Conservation (phyloP, 352 stramenopile species). For the Halophytophthora batemanensis region DNA sequence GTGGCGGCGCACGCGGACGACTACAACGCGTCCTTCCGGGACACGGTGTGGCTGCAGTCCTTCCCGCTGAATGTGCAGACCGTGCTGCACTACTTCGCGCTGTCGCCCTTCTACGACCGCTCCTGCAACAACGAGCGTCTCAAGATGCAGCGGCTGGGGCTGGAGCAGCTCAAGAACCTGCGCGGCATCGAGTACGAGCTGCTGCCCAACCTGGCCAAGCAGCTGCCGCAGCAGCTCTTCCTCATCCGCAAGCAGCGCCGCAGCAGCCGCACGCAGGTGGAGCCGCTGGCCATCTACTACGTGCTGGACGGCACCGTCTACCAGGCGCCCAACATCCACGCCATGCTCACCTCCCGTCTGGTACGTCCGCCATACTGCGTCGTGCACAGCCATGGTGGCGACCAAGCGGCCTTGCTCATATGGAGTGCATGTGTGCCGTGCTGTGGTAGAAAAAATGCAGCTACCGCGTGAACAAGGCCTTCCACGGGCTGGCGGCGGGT, state of each 20-base stretch:
- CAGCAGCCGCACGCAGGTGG: constrained; percentile 68
- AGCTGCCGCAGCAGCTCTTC: constrained; percentile 84
- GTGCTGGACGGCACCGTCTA: constrained; percentile 86
- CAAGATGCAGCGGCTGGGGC: constrained; percentile 85
- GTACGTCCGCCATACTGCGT: constrained; percentile 35
- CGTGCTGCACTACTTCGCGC: constrained; percentile 84
- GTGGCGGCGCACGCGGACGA: constrained; percentile 71
- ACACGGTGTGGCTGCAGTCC: constrained; percentile 86
- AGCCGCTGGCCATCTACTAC: constrained; percentile 86
- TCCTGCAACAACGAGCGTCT: constrained; percentile 89
- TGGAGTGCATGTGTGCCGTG: constrained; percentile 1
- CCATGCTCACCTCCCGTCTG: constrained; percentile 83
- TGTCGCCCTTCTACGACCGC: constrained; percentile 87
- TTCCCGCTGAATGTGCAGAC: constrained; percentile 84
- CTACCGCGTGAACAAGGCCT: constrained; percentile 82
- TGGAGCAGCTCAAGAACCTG: constrained; percentile 88
- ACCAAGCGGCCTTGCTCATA: too few species aligned
- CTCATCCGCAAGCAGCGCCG: constrained; percentile 87
- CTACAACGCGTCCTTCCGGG: constrained; percentile 86
- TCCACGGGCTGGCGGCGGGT: constrained; percentile 64
- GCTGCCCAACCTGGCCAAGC: constrained; percentile 77
- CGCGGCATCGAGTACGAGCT: constrained; percentile 88
- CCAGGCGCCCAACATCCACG: constrained; percentile 86
- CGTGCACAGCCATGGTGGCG: too few species aligned
- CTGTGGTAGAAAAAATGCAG: constrained; percentile 78